Base-by-base conservation (phyloP, 495 filamentous ascomycete genomes). In the Tricharina praecox region DNA sequence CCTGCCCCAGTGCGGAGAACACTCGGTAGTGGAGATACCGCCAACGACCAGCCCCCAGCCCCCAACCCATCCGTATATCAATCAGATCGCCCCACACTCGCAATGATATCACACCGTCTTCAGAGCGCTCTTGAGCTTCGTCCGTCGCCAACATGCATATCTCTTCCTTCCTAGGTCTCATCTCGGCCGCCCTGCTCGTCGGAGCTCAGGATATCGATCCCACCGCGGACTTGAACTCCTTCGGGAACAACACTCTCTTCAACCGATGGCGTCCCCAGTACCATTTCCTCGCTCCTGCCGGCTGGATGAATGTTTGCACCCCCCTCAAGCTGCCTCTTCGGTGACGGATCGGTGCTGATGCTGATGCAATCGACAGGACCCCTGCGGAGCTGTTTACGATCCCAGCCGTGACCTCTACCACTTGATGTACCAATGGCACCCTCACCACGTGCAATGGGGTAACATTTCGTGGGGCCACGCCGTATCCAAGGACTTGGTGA, bases 221-320 rank as follows among this genome's bases (percentile, higher is more conserved):
- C 20, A 81, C 85, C 55, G 77, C 70, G 50, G 74, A 78, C 26
- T 69, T 71, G 47, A 84, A 78, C 3, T 64, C 66, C 37, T 76
- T 82, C 21, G 67, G 77, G 50, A 55, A 50, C 37, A 55, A 58
- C 25, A 55, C 54, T 16, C 34, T 57, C n/a, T 56, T 56, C 21
- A 56, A 47, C 4, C 44, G 63, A 53, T 71, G 68, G 67, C 55
- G 71, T 23, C 72, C 74, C 18, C 63, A 49, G 3, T 70, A 62
- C 37, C 73, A 76, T 50, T 62, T 77, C 32, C 61, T 62, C 4
- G 68, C 73, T 4, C 67, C 71, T 3, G 58, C 58, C 39, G 70
- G 69, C 21, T 76, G 72, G 71, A 61, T 73, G 62, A 75, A 76
- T 48, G 73, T 57, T 35, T 46, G 18, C n/a, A n/a, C 21, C 20